These are phyloP conservation scores for Eimeria necatrix DNA, from an alignment of 169 alveolate genomes.

Conservation along the genomic window DNA sequence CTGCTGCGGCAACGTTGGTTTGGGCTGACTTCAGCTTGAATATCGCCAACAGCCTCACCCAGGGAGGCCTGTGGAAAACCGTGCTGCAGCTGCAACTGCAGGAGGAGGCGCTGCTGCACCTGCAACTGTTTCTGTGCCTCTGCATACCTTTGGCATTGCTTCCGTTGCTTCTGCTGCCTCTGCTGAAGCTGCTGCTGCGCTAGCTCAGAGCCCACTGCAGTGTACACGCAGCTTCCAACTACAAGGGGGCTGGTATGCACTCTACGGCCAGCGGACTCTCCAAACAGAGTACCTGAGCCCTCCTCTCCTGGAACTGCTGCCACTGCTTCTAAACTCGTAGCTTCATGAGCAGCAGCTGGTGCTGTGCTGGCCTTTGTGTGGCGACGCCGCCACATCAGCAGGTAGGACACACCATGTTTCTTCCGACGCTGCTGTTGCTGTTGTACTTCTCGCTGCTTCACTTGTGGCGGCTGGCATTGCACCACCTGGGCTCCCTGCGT, in stretches of 20 bases:
- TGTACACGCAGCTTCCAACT: slow-evolving; percentile 33
- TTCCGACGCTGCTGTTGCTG: slow-evolving; percentile 21
- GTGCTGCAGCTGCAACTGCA: slow-evolving; percentile 51
- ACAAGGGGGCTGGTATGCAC: slow-evolving; percentile 35
- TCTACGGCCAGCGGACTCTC: slow-evolving; percentile 30
- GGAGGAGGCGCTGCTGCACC: slow-evolving; percentile 36
- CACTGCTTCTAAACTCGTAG: not conserved
- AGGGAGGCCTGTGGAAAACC: not conserved
- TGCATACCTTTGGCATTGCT: not conserved
- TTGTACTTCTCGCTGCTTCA: not conserved
- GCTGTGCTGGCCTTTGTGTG: slow-evolving; percentile 1
- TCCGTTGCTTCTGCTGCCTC: slow-evolving; percentile 10
- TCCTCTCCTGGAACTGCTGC: slow-evolving; percentile 33
- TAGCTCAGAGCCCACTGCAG: not conserved
- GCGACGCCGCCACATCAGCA: slow-evolving; percentile 20
- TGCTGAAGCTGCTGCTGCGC: slow-evolving; percentile 39
- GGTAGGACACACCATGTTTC: slow-evolving; percentile 13
- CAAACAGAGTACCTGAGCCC: not conserved
- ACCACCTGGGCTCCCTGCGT: not conserved
- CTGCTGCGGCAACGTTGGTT: not conserved
- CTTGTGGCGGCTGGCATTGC: not conserved
- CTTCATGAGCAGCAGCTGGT: slow-evolving; percentile 18
- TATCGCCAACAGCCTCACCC: slow-evolving; percentile 30
- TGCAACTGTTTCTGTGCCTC: slow-evolving; percentile 33
- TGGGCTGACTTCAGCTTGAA: not conserved